A percentile compares a stretch with the other conserved stretches of the same genome.
phyloP scores from a whole-genome alignment of 331 rosid species.

The Pyracantha coccinea region DNA sequence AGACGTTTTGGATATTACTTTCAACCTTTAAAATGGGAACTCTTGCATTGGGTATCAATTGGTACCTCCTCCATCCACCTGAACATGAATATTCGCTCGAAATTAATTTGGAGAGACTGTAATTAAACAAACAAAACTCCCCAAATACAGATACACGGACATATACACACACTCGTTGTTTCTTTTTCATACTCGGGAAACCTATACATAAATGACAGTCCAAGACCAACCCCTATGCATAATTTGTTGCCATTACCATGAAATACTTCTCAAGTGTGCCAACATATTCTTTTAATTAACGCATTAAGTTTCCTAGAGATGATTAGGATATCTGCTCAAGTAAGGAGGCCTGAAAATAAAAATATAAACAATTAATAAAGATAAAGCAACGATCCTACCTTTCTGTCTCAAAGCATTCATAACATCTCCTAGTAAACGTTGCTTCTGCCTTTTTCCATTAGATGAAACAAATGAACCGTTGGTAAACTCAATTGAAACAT shows the following conservation, averaged over 20 bases:
- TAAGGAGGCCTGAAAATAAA: neutral
- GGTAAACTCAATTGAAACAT: constrained; percentile 58
- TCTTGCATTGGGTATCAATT: constrained; percentile 53
- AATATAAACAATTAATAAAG: neutral
- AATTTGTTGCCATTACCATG: neutral
- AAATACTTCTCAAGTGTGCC: neutral
- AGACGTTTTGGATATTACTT: constrained; percentile 40
- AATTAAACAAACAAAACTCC: neutral
- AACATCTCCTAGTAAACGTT: constrained; percentile 37
- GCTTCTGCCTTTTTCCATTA: constrained; percentile 50
- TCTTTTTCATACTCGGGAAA: neutral
- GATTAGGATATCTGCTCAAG: neutral
- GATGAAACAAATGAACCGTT: constrained; percentile 52
- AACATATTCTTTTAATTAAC: neutral
- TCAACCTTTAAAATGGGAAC: constrained; percentile 74
- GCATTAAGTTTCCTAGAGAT: neutral
- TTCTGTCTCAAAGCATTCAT: constrained; percentile 43
- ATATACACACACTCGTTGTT: neutral
- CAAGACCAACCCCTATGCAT: neutral
- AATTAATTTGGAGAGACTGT: constrained; percentile 6
- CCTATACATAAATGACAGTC: neutral
- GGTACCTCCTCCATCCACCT: constrained; percentile 61
- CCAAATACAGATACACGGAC: neutral
- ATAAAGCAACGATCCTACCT: constrained; percentile 36
- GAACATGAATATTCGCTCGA: constrained; percentile 22